Conservation (phyloP, 352 stramenopile genomes). For the Phytophthora capsici region DNA sequence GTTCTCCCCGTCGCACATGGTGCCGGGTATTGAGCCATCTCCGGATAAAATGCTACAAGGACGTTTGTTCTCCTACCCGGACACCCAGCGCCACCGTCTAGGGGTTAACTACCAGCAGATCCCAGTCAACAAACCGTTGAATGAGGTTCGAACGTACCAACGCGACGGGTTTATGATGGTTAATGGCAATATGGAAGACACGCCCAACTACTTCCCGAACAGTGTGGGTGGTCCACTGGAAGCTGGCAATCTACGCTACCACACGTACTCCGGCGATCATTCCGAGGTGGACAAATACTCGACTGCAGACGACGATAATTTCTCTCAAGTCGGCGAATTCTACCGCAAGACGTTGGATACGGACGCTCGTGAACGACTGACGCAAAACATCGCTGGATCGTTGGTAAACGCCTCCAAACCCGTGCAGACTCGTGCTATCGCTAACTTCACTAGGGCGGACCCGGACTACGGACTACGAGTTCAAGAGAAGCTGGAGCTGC, state of each 20-base stretch:
- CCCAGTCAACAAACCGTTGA: constrained; percentile 85
- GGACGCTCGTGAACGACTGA: constrained; percentile 73
- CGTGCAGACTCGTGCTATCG: constrained; percentile 82
- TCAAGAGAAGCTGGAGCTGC: constrained; percentile 64
- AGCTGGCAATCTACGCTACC: constrained; percentile 23
- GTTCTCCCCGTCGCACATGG: constrained; percentile 91
- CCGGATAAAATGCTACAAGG: constrained; percentile 91
- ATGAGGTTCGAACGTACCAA: constrained; percentile 77
- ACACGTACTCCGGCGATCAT: constrained; percentile 46
- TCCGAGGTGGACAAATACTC: constrained; percentile 64
- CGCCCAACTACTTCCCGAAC: constrained; percentile 92
- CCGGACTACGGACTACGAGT: constrained; percentile 84
- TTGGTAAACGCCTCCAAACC: constrained; percentile 79
- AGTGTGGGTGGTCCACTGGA: constrained; percentile 31
- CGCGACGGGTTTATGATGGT: constrained; percentile 85
- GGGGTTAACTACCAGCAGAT: constrained; percentile 90
- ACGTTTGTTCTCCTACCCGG: constrained; percentile 88
- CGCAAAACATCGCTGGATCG: constrained; percentile 88
- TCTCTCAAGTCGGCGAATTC: constrained; percentile 79
- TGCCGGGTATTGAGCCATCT: constrained; percentile 88
- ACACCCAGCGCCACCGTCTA: constrained; percentile 89
- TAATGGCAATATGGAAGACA: constrained; percentile 70
- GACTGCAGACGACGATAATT: constrained; percentile 90
- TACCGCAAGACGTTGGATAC: constrained; percentile 82
- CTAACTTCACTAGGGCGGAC: constrained; percentile 89